phyloP scores from a whole-genome alignment of 2,329 filamentous ascomycete species.

The Xylariaceae sp. region DNA sequence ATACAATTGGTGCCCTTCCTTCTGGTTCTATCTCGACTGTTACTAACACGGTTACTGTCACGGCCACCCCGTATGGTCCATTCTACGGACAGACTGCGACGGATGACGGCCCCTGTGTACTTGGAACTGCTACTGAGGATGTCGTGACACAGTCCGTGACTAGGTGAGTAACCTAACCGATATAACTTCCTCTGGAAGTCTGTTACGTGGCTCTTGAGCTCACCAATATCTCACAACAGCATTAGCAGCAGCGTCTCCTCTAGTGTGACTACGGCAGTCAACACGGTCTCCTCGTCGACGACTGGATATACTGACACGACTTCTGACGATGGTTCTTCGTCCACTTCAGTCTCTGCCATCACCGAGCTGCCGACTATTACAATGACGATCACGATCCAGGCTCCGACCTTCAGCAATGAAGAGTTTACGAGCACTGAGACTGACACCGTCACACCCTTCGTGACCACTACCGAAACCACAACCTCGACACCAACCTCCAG shows the following conservation, averaged over 20 bases:
- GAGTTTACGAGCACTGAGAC: constrained; percentile 15
- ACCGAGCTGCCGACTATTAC: constrained; percentile 6
- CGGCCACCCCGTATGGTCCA: background rate
- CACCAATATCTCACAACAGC: background rate
- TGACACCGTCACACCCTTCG: constrained; percentile 15
- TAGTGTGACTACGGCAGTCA: background rate
- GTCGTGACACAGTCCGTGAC: constrained; percentile 4
- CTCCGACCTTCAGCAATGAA: constrained; percentile 1
- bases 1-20: background rate
- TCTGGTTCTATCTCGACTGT: background rate
- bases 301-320: background rate
- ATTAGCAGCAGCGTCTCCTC: background rate
- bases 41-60: constrained; percentile 2
- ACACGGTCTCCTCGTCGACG: background rate
- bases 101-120: background rate
- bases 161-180: constrained; percentile 6
- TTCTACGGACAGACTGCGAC: constrained; percentile 5
- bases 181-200: background rate
- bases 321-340: background rate
- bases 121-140: constrained; percentile 4
- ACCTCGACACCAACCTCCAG: background rate
- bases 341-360: background rate
- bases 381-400: constrained; percentile 9
- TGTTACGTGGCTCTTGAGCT: background rate
- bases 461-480: constrained; percentile 5